These are phyloP conservation scores for Saccharomyces hybrid DNA, from an alignment of 1,139 yeast species.

Conservation along the genomic window DNA sequence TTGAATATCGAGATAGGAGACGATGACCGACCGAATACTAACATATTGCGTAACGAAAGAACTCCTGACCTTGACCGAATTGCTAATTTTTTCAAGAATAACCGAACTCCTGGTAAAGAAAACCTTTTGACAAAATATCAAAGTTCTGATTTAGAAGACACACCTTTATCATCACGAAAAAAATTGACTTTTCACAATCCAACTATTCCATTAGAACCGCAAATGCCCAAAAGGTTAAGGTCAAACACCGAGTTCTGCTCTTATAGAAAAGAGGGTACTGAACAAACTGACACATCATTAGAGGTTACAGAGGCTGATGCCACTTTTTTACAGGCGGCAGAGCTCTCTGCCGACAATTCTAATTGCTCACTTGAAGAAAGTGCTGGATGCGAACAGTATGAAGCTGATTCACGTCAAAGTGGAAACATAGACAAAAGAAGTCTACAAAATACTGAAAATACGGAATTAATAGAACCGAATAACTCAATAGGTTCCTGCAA, in stretches of 20 bases:
- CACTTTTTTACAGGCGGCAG: not conserved
- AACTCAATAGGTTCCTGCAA: not conserved
- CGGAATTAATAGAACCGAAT: not conserved
- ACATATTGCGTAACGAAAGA: slow-evolving; percentile 11
- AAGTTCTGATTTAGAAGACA: slow-evolving; percentile 15
- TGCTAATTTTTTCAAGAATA: slow-evolving; percentile 18
- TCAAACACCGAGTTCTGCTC: not conserved
- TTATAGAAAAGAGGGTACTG: not conserved
- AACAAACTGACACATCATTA: slow-evolving; percentile 11
- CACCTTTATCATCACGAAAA: slow-evolving; percentile 14
- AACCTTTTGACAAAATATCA: slow-evolving; percentile 10
- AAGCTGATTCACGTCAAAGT: not conserved
- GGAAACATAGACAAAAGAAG: not conserved
- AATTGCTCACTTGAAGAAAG: not conserved
- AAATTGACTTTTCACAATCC: not conserved
- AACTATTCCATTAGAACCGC: not conserved
- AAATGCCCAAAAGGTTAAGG: not conserved
- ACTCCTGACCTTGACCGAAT: slow-evolving; percentile 27
- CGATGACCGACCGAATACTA: not conserved
- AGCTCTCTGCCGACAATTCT: not conserved
- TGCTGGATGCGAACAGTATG: not conserved
- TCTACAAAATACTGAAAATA: not conserved
- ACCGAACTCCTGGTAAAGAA: slow-evolving; percentile 12
- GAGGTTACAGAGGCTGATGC: slow-evolving; percentile 12
- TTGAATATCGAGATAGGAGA: not conserved